These are phyloP conservation scores for Colletotrichum chrysophilum DNA, from an alignment of 2,329 filamentous ascomycete genomes.

Conservation along the genomic window DNA sequence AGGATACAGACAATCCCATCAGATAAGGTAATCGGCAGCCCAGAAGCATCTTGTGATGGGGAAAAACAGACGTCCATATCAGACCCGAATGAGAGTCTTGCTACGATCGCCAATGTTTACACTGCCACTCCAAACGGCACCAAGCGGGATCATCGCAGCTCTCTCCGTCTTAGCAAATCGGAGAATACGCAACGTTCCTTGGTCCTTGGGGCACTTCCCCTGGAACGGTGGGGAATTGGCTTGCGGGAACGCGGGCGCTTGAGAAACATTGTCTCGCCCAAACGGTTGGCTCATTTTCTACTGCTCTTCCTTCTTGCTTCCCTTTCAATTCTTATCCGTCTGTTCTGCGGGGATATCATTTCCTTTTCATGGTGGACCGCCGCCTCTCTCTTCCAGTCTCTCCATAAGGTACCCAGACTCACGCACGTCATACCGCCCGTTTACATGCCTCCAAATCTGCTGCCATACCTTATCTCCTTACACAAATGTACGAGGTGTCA, in stretches of 20 bases:
- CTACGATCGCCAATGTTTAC: not conserved
- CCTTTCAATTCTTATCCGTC: not conserved
- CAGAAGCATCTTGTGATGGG: not conserved
- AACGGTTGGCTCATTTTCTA: not conserved
- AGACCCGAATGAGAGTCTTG: not conserved
- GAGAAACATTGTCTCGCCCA: slow-evolving; percentile 18
- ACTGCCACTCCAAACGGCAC: not conserved
- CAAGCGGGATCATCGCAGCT: not conserved
- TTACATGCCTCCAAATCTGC: not conserved
- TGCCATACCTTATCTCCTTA: not conserved
- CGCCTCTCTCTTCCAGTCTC: not conserved
- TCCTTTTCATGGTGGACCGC: not conserved
- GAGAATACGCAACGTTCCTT: slow-evolving; percentile 4
- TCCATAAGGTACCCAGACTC: not conserved
- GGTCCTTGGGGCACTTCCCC: not conserved
- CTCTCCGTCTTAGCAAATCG: not conserved
- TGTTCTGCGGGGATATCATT: not conserved
- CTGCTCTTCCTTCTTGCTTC: not conserved
- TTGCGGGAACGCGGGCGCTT: slow-evolving; percentile 6
- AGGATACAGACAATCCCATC: not conserved
- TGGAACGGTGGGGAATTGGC: slow-evolving; percentile 14
- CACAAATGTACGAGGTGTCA: not conserved
- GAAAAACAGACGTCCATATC: not conserved
- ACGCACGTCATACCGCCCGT: not conserved
- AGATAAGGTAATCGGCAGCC: not conserved